These are phyloP conservation scores for Eucalyptus urophylla DNA, from an alignment of 345 rosid species.

Conservation along the genomic window DNA sequence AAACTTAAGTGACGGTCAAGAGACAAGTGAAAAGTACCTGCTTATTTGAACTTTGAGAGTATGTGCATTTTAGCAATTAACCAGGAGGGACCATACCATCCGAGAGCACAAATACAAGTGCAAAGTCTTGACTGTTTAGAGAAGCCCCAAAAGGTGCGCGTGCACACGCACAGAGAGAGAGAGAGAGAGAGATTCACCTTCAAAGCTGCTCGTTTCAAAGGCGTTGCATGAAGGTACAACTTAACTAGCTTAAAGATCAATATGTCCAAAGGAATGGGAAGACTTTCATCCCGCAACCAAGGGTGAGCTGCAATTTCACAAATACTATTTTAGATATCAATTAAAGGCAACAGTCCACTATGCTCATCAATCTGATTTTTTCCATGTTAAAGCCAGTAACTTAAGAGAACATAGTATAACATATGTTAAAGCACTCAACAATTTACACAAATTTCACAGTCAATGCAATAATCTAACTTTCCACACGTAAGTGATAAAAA, in stretches of 20 bases:
- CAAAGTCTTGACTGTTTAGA: neutral
- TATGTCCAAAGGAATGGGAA: slow-evolving; percentile 64
- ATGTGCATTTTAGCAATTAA: neutral
- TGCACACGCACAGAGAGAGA: neutral
- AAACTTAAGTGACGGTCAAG: neutral
- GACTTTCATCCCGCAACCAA: slow-evolving; percentile 60
- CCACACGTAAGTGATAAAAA: neutral
- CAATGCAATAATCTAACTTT: neutral
- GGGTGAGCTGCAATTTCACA: slow-evolving; percentile 62
- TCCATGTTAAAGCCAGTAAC: neutral
- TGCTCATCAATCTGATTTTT: neutral
- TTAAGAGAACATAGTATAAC: neutral
- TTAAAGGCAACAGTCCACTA: neutral
- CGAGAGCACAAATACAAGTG: neutral
- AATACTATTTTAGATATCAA: neutral
- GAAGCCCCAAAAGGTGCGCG: neutral
- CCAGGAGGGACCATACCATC: neutral
- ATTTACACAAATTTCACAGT: neutral
- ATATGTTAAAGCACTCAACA: neutral
- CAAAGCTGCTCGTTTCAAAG: slow-evolving; percentile 71
- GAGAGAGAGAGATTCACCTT: slow-evolving; percentile 36
- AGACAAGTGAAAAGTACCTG: neutral
- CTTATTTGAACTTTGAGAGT: neutral
- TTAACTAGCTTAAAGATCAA: slow-evolving; percentile 69
- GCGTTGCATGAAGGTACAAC: slow-evolving; percentile 64